Base-by-base conservation (phyloP, 1,284 basidiomycete species). In the Ganoderma sinense region DNA sequence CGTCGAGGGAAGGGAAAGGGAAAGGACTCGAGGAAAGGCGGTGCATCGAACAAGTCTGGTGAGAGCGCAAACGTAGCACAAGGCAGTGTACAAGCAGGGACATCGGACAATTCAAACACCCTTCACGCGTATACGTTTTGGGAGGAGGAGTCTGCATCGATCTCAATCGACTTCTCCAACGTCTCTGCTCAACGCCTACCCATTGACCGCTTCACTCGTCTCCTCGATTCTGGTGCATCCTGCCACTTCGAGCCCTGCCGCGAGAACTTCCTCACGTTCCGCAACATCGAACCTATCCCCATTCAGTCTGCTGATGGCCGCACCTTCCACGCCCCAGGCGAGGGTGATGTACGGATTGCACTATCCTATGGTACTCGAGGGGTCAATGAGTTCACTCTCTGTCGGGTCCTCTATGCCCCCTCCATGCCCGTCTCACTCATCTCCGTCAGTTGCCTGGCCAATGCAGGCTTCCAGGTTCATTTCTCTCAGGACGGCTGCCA, bases 341-440 rank as follows among this genome's bases (percentile, higher is more conserved):
- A n/a, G n/a, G 62, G 62, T 10, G 29, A 29, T 14, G 18, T 63
- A 11, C 26, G 26, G 1, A 36, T 63, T 51, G 62, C 62, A 1
- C 8, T 51, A 20, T 20, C 23, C 29, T 18, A 40, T n/a, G 18
- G 41, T 23, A 48, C 18, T 5, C 11, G 26, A 8, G n/a, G 4
- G 1, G 23, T 31, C 20, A 43, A 62, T n/a, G 43, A 62, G 18
- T 62, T 62, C 11, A 29, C 36, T 5, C 62, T 64, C 51, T 67
- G 68, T 29, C 75, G 78, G 48, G 78, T 80, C 16, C 74, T 79
- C 56, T 82, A 82, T 56, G 74, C 78, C 48, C 79, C 80, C 13
- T 55, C 73, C n/a, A 78, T 83, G 67, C 75, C 75, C 8, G 77
- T 76, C 67, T 82, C 77, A 5, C 80, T 82, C 16, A 73, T 83